Percentiles rank a stretch among this genome's conserved stretches.
Evolutionary conservation across 2,329 filamentous ascomycete genomes (phyloP).

Genomic region (Microdochium paspali): DNA sequence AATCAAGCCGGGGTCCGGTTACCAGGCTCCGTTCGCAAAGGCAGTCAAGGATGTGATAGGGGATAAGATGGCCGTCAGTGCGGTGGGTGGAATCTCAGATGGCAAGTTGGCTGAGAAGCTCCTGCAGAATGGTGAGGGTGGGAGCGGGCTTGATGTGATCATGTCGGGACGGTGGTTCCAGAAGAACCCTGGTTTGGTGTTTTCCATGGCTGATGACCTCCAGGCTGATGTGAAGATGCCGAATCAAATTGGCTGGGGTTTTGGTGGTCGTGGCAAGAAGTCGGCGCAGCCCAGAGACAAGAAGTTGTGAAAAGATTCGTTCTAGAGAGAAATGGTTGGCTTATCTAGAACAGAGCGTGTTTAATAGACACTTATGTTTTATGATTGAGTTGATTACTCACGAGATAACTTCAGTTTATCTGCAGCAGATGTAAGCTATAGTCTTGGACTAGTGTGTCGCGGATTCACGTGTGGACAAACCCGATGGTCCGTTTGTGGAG

Average conservation of each 20-base stretch:
- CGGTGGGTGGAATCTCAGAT: slow-evolving; percentile 39
- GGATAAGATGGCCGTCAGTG: slow-evolving; percentile 45
- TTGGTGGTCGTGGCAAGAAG: slow-evolving; percentile 26
- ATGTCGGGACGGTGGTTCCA: slow-evolving; percentile 44
- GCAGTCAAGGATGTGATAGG: slow-evolving; percentile 58
- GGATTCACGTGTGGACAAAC: too few relatives aligned
- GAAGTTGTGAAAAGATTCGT: not conserved
- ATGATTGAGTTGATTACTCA: too few relatives aligned
- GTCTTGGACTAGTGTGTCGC: too few relatives aligned
- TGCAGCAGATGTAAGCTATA: too few relatives aligned
- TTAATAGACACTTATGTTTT: too few relatives aligned
- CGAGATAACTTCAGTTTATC: too few relatives aligned
- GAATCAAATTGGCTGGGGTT: slow-evolving; percentile 47
- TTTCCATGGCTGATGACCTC: slow-evolving; percentile 45
- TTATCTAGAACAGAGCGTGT: too few relatives aligned
- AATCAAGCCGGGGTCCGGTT: slow-evolving; percentile 45
- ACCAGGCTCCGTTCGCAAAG: slow-evolving; percentile 58
- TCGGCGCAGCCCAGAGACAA: not conserved
- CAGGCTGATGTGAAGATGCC: slow-evolving; percentile 34
- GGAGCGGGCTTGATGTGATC: slow-evolving; percentile 35
- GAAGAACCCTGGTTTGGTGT: slow-evolving; percentile 48
- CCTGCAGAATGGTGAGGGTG: slow-evolving; percentile 27
- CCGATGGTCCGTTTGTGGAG: too few relatives aligned
- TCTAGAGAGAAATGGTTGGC: too few relatives aligned
- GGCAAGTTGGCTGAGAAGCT: slow-evolving; percentile 36